Percentiles rank a stretch among this genome's conserved stretches.
Evolutionary conservation across 169 alveolate species (phyloP).

Genomic region (Plasmodium chabaudi): DNA sequence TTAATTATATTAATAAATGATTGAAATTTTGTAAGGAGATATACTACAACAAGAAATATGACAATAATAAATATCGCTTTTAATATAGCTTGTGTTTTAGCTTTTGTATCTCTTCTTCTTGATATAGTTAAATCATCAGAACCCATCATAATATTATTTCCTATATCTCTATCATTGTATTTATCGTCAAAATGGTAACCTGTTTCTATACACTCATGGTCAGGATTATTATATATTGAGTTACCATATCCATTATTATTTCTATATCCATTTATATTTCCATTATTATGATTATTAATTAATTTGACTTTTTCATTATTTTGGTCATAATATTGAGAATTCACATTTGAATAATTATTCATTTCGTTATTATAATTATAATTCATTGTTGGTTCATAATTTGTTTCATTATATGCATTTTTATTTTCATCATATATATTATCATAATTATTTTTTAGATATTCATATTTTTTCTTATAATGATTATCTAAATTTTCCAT

Average conservation of each 20-base stretch:
- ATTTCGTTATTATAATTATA: slow-evolving; percentile 25
- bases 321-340: slow-evolving; percentile 8
- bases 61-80: slow-evolving; percentile 17
- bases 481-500: slow-evolving; percentile 69
- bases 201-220: slow-evolving; percentile 46
- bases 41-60: slow-evolving; percentile 24
- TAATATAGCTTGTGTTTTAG: slow-evolving; percentile 22
- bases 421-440: slow-evolving; percentile 29
- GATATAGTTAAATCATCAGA: slow-evolving; percentile 32
- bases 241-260: slow-evolving; percentile 12
- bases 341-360: slow-evolving; percentile 17
- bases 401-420: slow-evolving; percentile 15
- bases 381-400: slow-evolving; percentile 20
- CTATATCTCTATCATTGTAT: slow-evolving; percentile 59
- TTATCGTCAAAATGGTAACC: slow-evolving; percentile 68
- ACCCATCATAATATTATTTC: slow-evolving; percentile 15
- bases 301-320: slow-evolving; percentile 54
- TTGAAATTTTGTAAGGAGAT: slow-evolving; percentile 44
- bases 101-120: slow-evolving; percentile 16
- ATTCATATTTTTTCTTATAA: slow-evolving; percentile 55
- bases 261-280: background rate
- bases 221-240: slow-evolving; percentile 5
- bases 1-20: slow-evolving; percentile 29
- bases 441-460: slow-evolving; percentile 41
- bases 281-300: slow-evolving; percentile 13